Conservation (phyloP, 148 eudicot species). For the Vaccinium macrocarpon region DNA sequence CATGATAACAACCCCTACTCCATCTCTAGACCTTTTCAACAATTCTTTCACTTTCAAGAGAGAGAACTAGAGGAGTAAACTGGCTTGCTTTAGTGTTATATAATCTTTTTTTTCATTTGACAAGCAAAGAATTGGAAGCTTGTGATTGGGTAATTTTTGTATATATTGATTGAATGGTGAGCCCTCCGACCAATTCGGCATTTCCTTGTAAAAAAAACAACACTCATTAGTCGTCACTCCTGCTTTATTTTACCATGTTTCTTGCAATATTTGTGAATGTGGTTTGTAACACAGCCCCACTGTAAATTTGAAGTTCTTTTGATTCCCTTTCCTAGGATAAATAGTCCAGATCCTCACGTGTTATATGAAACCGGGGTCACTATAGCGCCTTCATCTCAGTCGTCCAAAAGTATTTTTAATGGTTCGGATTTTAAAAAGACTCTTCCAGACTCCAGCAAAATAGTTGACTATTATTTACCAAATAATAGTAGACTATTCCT, state of each 20-base stretch:
- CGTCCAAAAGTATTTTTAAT: not conserved
- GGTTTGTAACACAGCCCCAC: not conserved
- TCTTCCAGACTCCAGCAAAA: no score
- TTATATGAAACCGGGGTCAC: no score
- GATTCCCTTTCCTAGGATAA: not conserved
- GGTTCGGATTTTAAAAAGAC: not conserved
- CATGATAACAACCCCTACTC: conserved; percentile 50
- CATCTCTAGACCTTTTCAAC: conserved; percentile 63
- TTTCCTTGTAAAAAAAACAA: not conserved
- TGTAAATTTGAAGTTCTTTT: not conserved
- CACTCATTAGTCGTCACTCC: not conserved
- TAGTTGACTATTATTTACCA: no score
- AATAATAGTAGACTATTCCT: no score
- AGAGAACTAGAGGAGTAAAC: not conserved
- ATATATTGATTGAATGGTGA: not conserved
- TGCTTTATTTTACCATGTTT: not conserved
- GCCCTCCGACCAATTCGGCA: not conserved
- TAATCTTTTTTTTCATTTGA: not conserved
- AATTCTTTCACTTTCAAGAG: conserved; percentile 32
- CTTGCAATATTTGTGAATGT: not conserved
- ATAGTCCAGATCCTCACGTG: no score
- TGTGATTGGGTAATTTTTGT: not conserved
- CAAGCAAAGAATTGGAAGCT: not conserved
- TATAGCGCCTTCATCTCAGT: no score
- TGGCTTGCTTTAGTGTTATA: not conserved